Conservation (phyloP, 1,139 yeast species). For the Blastobotrys illinoisensis region DNA sequence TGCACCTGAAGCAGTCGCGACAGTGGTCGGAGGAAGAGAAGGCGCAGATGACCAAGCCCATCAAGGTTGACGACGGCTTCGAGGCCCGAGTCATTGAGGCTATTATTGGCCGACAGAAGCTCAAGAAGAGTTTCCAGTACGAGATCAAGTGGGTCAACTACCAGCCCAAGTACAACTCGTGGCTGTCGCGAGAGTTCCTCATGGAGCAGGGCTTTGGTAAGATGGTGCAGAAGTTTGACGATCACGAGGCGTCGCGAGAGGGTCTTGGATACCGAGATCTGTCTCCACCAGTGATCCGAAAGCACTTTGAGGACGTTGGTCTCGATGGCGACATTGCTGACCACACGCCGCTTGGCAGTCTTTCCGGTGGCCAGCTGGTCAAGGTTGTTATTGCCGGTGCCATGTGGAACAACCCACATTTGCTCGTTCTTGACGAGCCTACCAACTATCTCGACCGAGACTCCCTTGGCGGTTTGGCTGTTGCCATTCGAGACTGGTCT, state of each 20-base stretch:
- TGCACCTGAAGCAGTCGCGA: slow-evolving; percentile 86
- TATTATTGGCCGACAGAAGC: slow-evolving; percentile 92
- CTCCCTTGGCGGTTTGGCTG: slow-evolving; percentile 93
- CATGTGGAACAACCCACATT: slow-evolving; percentile 99
- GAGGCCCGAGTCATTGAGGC: slow-evolving; percentile 89
- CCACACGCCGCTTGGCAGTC: slow-evolving; percentile 93
- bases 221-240: slow-evolving; percentile 89
- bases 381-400: slow-evolving; percentile 99
- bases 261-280: slow-evolving; percentile 96
- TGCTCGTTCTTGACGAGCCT: slow-evolving; percentile 95
- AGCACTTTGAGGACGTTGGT: slow-evolving; percentile 96
- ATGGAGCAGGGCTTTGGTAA: slow-evolving; percentile 80
- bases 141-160: slow-evolving; percentile 92
- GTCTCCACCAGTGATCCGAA: slow-evolving; percentile 84
- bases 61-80: slow-evolving; percentile 81
- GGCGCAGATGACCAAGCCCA: slow-evolving; percentile 69
- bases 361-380: slow-evolving; percentile 97
- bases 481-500: slow-evolving; percentile 95
- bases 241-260: slow-evolving; percentile 97
- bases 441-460: slow-evolving; percentile 97
- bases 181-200: slow-evolving; percentile 82
- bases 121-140: slow-evolving; percentile 93
- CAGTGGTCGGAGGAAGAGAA: slow-evolving; percentile 80
- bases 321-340: slow-evolving; percentile 97
- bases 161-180: slow-evolving; percentile 89